Base-by-base conservation (phyloP, 2,329 filamentous ascomycete species). In the Aureobasidium sp. region DNA sequence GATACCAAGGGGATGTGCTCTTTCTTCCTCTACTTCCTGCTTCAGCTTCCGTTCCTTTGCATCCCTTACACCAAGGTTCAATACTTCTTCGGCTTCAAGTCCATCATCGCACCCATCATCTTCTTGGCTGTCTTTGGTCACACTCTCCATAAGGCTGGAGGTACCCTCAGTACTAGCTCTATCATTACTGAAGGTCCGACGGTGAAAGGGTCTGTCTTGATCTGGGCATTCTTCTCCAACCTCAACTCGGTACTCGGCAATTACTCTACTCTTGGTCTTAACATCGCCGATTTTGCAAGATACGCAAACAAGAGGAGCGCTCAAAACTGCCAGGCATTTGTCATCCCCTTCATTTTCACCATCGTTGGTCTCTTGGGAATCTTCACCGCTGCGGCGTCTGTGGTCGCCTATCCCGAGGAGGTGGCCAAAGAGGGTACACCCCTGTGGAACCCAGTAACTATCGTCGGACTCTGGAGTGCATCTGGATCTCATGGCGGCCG, bases 1-100 rank as follows among this genome's bases (percentile, higher is more conserved):
- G 78, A 74, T 0, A 69, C 69, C 30, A 72, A 72, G 14, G 74
- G 79, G 69, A 65, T 77, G 47, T 67, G 16, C 77, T 73, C 54
- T 63, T 77, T n/a, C 66, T 77, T 39, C 77, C 75, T 66, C 75
- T 72, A 68, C 61, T 68, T 67, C 47, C 34, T 68, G 34, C 44
- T 64, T 14, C 57, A 64, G 13, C 55, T 67, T 3, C 67, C 67
- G 3, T 68, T 68, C 45, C 66, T 66, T 36, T 67, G 62, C 16
- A 67, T 66, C 14, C 67, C 65, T 55, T 63, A 64, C 5, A 53
- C 58, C 11, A 65, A 66, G 37, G 57, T 68, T 16, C 61, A 59
- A 37, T 67, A 62, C 59, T 68, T 68, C 61, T 68, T 68, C 54
- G 63, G 64, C 25, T 54, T 64, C 41, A 67, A 68, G 44, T 64